Base-by-base conservation (phyloP, 2,329 filamentous ascomycete species). In the Cladophialophora bantiana region DNA sequence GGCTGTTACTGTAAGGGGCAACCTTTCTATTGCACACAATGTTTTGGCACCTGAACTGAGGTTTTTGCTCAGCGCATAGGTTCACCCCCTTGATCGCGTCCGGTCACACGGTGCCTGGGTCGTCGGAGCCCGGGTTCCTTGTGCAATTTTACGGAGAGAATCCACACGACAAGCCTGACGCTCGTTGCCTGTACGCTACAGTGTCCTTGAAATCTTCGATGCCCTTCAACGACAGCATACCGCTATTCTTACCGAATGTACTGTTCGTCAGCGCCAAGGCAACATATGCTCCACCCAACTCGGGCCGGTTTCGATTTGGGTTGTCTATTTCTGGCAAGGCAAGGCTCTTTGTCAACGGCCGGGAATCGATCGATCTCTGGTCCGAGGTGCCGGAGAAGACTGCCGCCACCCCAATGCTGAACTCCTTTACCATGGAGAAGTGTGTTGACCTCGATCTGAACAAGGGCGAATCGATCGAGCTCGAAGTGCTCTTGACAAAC, bases 91-190 rank as follows among this genome's bases (percentile, higher is more conserved):
- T 12, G n/a, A n/a, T 42, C n/a, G 12, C 10, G 40, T 42, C 40
- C 40, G 40, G n/a, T 42, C 40, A 12, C 40, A 42, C n/a, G 3
- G 40, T 42, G 40, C 40, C 40, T 65, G 69, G 3, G 38, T 64
- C 3, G 56, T 59, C 0, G 55, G 72, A 1, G 55, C 69, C 10
- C 40, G 31, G 15, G 7, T 40, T 7, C 34, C 32, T 18, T 12
- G 40, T 42, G 12, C 12, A 42, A 42, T 12, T 42, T n/a, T 42
- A 12, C n/a, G 40, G 40, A 4, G 40, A 42, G n/a, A 42, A 42
- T 42, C 40, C 40, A 12, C 40, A 12, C 40, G 40, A 42, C 40
- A 12, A 42, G 12, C 40, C 40, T 42, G n/a, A n/a, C 40, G 3
- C 40, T 42, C 10, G 40, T 12, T n/a, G 10, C n/a, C 12, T 42